Conservation (phyloP, 108 stramenopile genomes). For the Fragilaria crotonensis region DNA sequence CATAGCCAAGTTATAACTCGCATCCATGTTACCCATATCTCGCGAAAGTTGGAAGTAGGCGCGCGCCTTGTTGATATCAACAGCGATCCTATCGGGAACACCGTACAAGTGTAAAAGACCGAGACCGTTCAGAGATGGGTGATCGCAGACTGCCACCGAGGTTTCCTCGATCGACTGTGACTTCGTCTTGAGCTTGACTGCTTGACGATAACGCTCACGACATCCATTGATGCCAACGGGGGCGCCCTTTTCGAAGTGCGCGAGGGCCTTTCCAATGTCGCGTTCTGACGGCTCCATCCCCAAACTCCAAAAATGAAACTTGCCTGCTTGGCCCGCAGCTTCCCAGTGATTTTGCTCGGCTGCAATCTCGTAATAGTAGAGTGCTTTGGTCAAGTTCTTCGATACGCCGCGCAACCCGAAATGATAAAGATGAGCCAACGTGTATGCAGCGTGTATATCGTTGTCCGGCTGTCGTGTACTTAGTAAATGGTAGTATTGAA, state of each 20-base stretch:
- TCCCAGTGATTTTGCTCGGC: constrained; percentile 61
- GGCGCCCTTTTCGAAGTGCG: constrained; percentile 55
- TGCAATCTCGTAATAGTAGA: constrained; percentile 73
- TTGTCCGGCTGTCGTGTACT: constrained; percentile 43
- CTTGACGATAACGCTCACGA: constrained; percentile 14
- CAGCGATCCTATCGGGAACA: constrained; percentile 35
- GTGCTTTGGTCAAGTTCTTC: constrained; percentile 68
- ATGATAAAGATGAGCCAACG: constrained; percentile 68
- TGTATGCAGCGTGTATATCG: constrained; percentile 57
- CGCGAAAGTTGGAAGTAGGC: constrained; percentile 62
- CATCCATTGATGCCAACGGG: constrained; percentile 55
- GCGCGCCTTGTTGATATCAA: constrained; percentile 42
- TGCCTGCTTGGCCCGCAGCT: constrained; percentile 64
- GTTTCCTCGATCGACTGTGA: background rate
- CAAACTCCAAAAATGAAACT: constrained; percentile 73
- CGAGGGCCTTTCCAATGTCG: constrained; percentile 47
- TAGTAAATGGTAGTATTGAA: constrained; percentile 76
- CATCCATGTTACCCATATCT: constrained; percentile 67
- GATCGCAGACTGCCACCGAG: constrained; percentile 42
- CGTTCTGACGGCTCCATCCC: constrained; percentile 42
- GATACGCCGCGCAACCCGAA: constrained; percentile 62
- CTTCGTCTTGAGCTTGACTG: constrained; percentile 7
- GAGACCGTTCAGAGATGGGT: constrained; percentile 61
- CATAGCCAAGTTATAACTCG: constrained; percentile 76
- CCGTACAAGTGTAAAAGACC: constrained; percentile 68